Conservation (phyloP, 129 eudicot genomes). For the Heracleum sosnowskyi region DNA sequence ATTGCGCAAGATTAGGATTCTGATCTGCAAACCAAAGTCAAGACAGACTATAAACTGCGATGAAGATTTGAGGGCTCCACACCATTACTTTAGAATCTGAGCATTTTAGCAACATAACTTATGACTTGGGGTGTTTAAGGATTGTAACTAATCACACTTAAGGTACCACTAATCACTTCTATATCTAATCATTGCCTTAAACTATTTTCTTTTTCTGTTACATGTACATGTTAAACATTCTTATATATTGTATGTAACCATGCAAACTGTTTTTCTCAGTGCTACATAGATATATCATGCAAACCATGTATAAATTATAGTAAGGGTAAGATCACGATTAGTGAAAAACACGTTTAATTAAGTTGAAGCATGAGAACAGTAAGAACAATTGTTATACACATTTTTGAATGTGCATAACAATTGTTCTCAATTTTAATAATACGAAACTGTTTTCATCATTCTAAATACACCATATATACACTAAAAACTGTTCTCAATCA, state of each 20-base stretch:
- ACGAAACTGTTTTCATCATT: too few species aligned
- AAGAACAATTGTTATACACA: neutral
- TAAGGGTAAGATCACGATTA: too few species aligned
- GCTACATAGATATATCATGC: neutral
- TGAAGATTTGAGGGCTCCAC: constrained; percentile 32
- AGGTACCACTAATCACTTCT: neutral
- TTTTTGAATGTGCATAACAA: too few species aligned
- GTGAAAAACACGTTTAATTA: too few species aligned
- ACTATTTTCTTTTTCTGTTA: neutral
- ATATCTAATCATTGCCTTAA: constrained; percentile 9
- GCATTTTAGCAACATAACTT: constrained; percentile 15
- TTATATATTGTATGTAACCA: neutral
- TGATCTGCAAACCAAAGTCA: constrained; percentile 24
- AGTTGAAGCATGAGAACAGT: too few species aligned
- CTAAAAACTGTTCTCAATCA: too few species aligned
- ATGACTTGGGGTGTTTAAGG: constrained; percentile 10
- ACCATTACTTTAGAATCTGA: neutral
- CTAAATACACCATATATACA: too few species aligned
- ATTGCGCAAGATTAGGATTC: constrained; percentile 32
- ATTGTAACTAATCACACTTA: constrained; percentile 10
- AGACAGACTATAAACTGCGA: constrained; percentile 16
- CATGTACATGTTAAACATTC: neutral
- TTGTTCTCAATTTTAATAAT: too few species aligned
- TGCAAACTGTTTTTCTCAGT: neutral
- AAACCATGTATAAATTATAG: neutral